Percentiles rank a stretch among this genome's conserved stretches.
phyloP scores from a whole-genome alignment of 768 basidiomycete genomes.

The Amanita phalloides region DNA sequence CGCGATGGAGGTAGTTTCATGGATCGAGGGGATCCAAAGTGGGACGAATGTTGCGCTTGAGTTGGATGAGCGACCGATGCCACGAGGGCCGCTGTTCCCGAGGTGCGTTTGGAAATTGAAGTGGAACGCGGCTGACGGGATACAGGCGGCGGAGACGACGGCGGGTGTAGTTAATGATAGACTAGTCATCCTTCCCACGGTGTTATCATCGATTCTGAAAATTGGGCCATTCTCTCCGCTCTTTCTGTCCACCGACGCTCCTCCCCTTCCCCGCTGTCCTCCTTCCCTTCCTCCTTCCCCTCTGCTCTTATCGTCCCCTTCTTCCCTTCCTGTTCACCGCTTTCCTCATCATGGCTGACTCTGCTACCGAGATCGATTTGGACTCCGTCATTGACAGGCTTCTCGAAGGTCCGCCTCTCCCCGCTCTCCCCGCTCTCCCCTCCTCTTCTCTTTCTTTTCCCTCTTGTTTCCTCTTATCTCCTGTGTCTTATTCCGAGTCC shows the following conservation, averaged over 20 bases:
- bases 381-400: conserved; percentile 99
- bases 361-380: conserved; percentile 90
- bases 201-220: conserved; percentile 6
- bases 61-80: conserved; percentile 87
- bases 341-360: conserved; percentile 52
- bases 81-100: conserved; percentile 78
- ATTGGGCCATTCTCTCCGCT: neutral
- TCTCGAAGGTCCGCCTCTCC: conserved; percentile 63
- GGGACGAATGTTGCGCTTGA: conserved; percentile 89
- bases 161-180: conserved; percentile 11
- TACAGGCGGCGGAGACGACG: conserved; percentile 22
- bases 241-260: conserved; percentile 2
- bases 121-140: conserved; percentile 14
- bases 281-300: conserved; percentile 3
- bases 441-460: neutral
- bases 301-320: neutral
- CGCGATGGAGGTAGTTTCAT: conserved; percentile 77
- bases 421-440: too few species aligned
- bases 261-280: conserved; percentile 3
- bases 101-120: conserved; percentile 34
- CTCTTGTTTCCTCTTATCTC: neutral
- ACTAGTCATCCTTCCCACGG: neutral
- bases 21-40: conserved; percentile 97
- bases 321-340: neutral
- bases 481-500: neutral